phyloP scores from a whole-genome alignment of 495 filamentous ascomycete species.

The Aspergillus olivimuriae region DNA sequence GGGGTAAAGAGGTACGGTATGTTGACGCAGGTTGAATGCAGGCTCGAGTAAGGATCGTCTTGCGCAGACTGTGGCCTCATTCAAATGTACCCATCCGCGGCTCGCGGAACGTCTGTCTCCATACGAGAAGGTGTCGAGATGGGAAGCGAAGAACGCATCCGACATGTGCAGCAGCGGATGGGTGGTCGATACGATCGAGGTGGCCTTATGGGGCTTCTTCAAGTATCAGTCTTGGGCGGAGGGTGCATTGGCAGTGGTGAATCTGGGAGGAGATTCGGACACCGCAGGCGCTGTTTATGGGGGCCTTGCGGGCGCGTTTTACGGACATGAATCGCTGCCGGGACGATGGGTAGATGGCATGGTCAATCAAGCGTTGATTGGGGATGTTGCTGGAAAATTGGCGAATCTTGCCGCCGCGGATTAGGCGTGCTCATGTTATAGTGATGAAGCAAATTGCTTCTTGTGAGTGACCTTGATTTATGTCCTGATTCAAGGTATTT shows the following conservation, averaged over 20 bases:
- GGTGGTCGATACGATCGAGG: constrained; percentile 42
- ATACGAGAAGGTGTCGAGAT: constrained; percentile 15
- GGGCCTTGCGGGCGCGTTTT: constrained; percentile 39
- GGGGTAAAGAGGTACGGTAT: no score
- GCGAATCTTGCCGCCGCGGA: no score
- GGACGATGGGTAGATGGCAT: constrained; percentile 27
- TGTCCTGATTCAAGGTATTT: no score
- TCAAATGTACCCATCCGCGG: constrained; percentile 14
- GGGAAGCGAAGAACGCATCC: constrained; percentile 7
- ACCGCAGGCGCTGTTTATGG: constrained; percentile 46
- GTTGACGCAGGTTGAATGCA: no score
- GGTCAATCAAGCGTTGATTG: constrained; percentile 18
- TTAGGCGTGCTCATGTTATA: no score
- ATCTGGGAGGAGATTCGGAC: constrained; percentile 45
- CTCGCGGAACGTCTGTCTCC: constrained; percentile 16
- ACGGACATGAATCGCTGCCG: constrained; percentile 33
- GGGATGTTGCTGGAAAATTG: constrained; percentile 8
- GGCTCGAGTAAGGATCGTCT: constrained; percentile 19
- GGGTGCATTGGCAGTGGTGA: constrained; percentile 39
- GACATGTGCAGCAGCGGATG: constrained; percentile 34
- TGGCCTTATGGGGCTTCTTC: constrained; percentile 43
- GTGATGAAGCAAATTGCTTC: no score
- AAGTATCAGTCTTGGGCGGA: constrained; percentile 30
- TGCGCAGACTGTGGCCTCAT: constrained; percentile 7
- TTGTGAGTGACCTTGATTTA: no score